Base-by-base conservation (phyloP, 164 flowering plant species). In the Annona squamosa region DNA sequence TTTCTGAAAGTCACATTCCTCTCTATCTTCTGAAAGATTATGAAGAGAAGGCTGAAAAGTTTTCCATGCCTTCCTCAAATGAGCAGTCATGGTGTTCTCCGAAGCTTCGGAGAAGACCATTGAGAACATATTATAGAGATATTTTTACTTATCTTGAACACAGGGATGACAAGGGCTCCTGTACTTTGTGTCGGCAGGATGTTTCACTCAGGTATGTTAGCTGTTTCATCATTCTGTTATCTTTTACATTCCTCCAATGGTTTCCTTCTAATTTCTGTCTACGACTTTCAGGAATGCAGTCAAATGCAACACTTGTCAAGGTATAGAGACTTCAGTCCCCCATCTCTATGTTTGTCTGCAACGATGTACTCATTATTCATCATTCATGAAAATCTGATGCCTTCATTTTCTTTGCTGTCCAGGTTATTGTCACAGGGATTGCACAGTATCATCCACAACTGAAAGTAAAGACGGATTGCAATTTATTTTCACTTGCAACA, bases 1-100 rank as follows among this genome's bases (percentile, higher is more conserved):
- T 96, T 83, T 76, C 78, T 56, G 98, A 92, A 83, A 74, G 77
- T 57, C 90, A 87, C 7, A 70, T 94, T 52, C 99, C 98, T 77
- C 79, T 96, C 56, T 96, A 88, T 81, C 79, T 96, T 84, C 87
- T 92, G 48, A 93, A 87, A 83, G 94, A 90, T 61, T 94, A 83
- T 71, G 98, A 93, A 85, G 87, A 82, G 69, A 77, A 75, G 46
- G 70, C 68, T 7, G 82, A 70, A 69, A 81, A 77, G 42, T 79
- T 44, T 26, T 67, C 66, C 26, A 45, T 81, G 7, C 77, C 78
- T 37, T 72, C 80, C 16, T 57, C 76, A 13, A 71, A 73, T 69
- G 82, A 81, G 77, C 72, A 77, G 45, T 67, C 63, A 2, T 64
- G 72, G 73, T 65, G 48, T 4, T 62, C 85, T 48, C 81, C 89